Base-by-base conservation (phyloP, 2,329 filamentous ascomycete species). In the Colletotrichum shisoi region DNA sequence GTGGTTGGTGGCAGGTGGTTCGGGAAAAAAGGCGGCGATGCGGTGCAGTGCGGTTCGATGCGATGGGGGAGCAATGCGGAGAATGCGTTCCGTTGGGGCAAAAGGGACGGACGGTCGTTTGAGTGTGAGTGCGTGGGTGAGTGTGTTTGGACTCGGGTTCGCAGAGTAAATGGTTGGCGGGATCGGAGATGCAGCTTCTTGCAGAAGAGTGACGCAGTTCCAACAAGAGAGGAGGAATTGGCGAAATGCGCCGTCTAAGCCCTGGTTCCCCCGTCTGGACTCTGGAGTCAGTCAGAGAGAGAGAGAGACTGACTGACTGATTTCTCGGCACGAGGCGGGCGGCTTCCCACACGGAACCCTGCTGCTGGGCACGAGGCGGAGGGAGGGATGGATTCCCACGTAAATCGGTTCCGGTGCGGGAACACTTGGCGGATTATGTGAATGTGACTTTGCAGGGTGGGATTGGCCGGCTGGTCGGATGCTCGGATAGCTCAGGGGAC, bases 141-240 rank as follows among this genome's bases (percentile, higher is more conserved):
- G 49, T n/a, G 52, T 39, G 37, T 42, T 56, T 56, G 52, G 48
- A 34, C 45, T 48, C 8, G 34, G 39, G 21, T 39, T 39, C 31
- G 49, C 31, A 34, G 31, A 34, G 37, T 34, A 19, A 52, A 37
- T 17, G 31, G 49, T 31, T 37, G 49, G 44, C 37, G 34, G 27
- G 48, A 51, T 58, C 60, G 60, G 64, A 63, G 53, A 44, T 64
- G 61, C 54, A 60, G 61, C 17, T 31, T 64, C 54, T 42, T 65
- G 62, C 54, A 68, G 65, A 65, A 45, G 48, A 68, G 61, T 68
- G 56, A 68, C 44, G 65, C 65, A 68, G 46, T 52, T 44, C 52
- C 49, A 45, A 40, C 45, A 27, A 4, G 24, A 27, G 24, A 27
- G 7, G 2, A 42, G 46, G 13, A 37, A 44, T 62, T 59, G 64